These are phyloP conservation scores for Apiospora marii DNA, from an alignment of 2,329 filamentous ascomycete species.

Conservation along the genomic window DNA sequence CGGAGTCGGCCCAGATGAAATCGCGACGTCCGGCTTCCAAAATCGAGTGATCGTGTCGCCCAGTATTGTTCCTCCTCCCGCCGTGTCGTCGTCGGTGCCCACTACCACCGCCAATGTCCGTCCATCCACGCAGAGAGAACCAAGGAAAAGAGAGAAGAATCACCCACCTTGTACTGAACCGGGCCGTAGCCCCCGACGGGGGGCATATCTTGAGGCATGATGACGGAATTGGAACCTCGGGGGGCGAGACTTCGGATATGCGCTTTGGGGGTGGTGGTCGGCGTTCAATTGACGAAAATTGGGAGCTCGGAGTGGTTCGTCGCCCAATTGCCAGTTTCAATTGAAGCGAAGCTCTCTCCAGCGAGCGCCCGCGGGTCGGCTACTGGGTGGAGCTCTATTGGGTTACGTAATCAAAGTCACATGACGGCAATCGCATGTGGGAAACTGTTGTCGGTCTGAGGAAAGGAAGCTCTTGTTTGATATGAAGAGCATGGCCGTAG, in stretches of 20 bases:
- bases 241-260: constrained; percentile 18
- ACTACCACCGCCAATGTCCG: not conserved
- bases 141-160: not conserved
- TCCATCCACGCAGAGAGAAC: not conserved
- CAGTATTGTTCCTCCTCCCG: not conserved
- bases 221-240: constrained; percentile 44
- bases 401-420: constrained; percentile 24
- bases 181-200: constrained; percentile 92
- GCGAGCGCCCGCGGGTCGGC: not conserved
- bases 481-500: too few species aligned
- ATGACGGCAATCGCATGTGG: not conserved
- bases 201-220: constrained; percentile 98
- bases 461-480: not conserved
- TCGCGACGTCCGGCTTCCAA: not conserved
- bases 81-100: not conserved
- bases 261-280: not conserved
- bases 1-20: not conserved
- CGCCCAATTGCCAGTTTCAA: constrained; percentile 2
- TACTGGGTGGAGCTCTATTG: not conserved
- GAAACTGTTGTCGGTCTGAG: not conserved
- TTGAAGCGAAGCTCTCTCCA: constrained; percentile 4
- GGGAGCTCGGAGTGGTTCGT: constrained; percentile 9
- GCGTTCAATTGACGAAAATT: constrained; percentile 15
- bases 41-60: not conserved
- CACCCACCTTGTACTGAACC: constrained; percentile 92